Conservation (phyloP, 176 grass and related monocot species). For the Aegilops longissima region DNA sequence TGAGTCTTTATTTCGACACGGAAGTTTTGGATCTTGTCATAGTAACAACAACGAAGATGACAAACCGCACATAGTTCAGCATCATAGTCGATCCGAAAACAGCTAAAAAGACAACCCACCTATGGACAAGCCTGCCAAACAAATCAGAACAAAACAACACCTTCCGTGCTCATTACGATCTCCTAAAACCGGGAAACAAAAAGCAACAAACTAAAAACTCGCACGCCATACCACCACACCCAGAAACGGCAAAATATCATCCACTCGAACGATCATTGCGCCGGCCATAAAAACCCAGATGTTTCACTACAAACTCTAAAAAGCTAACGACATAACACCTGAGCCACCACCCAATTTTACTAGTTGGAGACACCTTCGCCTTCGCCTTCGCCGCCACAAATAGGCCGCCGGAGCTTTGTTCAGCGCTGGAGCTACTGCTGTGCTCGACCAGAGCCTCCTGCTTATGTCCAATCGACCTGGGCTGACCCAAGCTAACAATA, state of each 20-base stretch:
- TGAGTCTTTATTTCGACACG: neutral
- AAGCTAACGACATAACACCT: neutral
- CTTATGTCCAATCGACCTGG: neutral
- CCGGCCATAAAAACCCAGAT: neutral
- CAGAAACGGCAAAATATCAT: neutral
- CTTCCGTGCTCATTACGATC: slow-evolving; percentile 13
- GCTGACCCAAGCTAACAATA: neutral
- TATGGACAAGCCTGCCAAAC: slow-evolving; percentile 24
- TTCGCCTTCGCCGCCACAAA: neutral
- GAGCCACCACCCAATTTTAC: neutral
- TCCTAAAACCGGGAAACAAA: slow-evolving; percentile 16
- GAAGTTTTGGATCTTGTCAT: slow-evolving; percentile 11
- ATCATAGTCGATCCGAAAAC: slow-evolving; percentile 9
- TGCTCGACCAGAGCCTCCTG: neutral
- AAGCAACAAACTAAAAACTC: neutral
- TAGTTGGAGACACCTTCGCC: neutral
- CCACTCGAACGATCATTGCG: neutral
- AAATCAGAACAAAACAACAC: slow-evolving; percentile 31
- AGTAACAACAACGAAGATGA: neutral
- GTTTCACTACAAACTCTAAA: neutral
- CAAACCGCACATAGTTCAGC: neutral
- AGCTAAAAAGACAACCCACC: slow-evolving; percentile 24
- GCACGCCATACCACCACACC: neutral
- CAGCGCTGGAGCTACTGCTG: neutral
- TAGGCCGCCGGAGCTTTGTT: neutral